A percentile compares a stretch with the other conserved stretches of the same genome.
phyloP scores from a whole-genome alignment of 2,329 filamentous ascomycete species.

The Diaporthe aspalathi region DNA sequence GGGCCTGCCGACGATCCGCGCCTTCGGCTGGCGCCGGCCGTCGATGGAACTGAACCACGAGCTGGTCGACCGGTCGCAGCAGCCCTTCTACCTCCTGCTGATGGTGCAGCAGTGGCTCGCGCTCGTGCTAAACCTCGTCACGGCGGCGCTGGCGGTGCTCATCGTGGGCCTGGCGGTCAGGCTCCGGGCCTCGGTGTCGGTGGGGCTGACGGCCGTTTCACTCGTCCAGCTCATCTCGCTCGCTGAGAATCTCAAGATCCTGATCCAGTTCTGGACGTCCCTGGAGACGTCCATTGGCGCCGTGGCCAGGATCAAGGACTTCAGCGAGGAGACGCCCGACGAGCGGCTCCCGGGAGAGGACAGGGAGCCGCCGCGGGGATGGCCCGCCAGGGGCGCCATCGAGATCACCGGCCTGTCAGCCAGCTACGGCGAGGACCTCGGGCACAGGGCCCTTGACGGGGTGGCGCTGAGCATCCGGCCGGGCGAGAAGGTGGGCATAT shows the following conservation, averaged over 20 bases:
- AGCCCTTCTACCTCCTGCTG: conserved; percentile 49
- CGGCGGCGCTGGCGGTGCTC: conserved; percentile 46
- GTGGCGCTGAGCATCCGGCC: conserved; percentile 46
- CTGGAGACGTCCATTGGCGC: conserved; percentile 49
- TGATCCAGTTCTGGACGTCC: conserved; percentile 47
- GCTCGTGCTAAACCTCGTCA: conserved; percentile 49
- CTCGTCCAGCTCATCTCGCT: conserved; percentile 43
- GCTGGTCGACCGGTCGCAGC: conserved; percentile 48
- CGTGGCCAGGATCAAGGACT: conserved; percentile 47
- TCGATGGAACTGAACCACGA: conserved; percentile 49
- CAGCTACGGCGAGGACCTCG: conserved; percentile 42
- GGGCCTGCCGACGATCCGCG: conserved; percentile 58
- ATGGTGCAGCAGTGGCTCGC: conserved; percentile 50
- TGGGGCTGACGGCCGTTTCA: conserved; percentile 42
- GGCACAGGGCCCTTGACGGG: conserved; percentile 43
- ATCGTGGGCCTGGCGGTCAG: conserved; percentile 47
- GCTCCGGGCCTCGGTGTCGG: conserved; percentile 49
- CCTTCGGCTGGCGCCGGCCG: conserved; percentile 56
- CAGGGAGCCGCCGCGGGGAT: conserved; percentile 43
- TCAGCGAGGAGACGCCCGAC: conserved; percentile 43
- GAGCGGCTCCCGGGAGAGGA: conserved; percentile 45
- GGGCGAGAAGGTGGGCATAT: conserved; percentile 50
- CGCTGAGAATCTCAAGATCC: conserved; percentile 41
- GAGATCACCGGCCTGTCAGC: conserved; percentile 48
- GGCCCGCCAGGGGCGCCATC: conserved; percentile 49